Evolutionary conservation across 169 alveolate species (phyloP).

Genomic region (Blepharisma undulans): DNA sequence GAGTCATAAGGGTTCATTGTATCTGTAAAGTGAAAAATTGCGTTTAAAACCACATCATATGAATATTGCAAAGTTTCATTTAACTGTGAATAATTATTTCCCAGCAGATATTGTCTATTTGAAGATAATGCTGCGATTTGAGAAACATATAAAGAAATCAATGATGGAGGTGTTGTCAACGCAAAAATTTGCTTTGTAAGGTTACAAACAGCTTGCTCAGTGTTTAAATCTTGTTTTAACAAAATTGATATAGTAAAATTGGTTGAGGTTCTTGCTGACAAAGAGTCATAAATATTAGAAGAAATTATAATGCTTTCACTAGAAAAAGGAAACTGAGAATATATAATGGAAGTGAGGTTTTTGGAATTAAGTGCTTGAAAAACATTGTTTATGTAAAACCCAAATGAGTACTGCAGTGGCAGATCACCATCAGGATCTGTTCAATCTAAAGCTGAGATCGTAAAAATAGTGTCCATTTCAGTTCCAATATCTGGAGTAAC

Average conservation of each 20-base stretch:
- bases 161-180: neutral
- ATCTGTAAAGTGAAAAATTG: neutral
- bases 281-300: neutral
- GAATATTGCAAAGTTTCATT: neutral
- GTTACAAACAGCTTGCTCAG: neutral
- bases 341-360: neutral
- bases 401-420: constrained; percentile 6
- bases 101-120: neutral
- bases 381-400: neutral
- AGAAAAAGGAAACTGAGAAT: neutral
- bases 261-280: neutral
- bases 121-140: neutral
- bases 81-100: neutral
- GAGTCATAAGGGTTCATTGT: neutral
- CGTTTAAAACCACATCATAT: neutral
- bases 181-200: neutral
- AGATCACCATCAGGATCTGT: neutral
- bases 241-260: neutral
- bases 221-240: neutral
- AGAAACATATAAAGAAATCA: neutral
- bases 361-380: neutral
- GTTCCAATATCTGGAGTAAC: neutral
- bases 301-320: neutral
- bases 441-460: neutral
- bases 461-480: neutral